A percentile compares a stretch with the other conserved stretches of the same genome.
Conservation (phyloP, 345 rosid genomes). For the Boechera divaricarpa region DNA sequence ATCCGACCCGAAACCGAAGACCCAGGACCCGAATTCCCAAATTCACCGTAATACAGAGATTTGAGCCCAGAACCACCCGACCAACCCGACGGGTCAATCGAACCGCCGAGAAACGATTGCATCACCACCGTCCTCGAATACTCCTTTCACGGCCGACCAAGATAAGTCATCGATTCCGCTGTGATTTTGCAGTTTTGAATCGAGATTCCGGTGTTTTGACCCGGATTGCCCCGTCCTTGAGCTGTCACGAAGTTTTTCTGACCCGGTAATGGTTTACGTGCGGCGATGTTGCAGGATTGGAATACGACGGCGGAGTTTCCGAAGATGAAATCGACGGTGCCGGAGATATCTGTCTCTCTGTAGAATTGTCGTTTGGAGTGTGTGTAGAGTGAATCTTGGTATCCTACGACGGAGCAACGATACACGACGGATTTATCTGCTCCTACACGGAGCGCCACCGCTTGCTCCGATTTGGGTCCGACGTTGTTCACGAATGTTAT, state of each 20-base stretch:
- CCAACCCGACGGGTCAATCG: conserved; percentile 65
- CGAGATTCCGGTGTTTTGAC: conserved; percentile 64
- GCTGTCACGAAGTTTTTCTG: conserved; percentile 67
- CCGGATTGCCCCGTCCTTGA: conserved; percentile 60
- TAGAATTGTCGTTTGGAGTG: conserved; percentile 67
- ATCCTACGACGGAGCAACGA: conserved; percentile 54
- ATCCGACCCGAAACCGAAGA: conserved; percentile 55
- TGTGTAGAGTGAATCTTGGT: conserved; percentile 69
- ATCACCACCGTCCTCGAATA: conserved; percentile 70
- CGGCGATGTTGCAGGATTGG: conserved; percentile 61
- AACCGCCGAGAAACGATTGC: conserved; percentile 56
- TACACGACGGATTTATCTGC: conserved; percentile 56
- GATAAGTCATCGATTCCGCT: conserved; percentile 54
- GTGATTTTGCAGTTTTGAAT: conserved; percentile 59
- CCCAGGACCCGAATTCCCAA: conserved; percentile 54
- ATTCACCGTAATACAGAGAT: conserved; percentile 57
- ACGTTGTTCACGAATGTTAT: conserved; percentile 68
- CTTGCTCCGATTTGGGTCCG: conserved; percentile 62
- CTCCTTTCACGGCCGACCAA: conserved; percentile 71
- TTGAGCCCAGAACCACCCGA: conserved; percentile 42
- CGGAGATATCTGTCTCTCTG: conserved; percentile 52
- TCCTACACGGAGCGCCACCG: conserved; percentile 68
- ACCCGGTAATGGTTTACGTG: conserved; percentile 51
- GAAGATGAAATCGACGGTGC: conserved; percentile 72
- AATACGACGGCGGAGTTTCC: conserved; percentile 68